Conservation (phyloP, 441 rosid species). For the Macaranga tanarius region DNA sequence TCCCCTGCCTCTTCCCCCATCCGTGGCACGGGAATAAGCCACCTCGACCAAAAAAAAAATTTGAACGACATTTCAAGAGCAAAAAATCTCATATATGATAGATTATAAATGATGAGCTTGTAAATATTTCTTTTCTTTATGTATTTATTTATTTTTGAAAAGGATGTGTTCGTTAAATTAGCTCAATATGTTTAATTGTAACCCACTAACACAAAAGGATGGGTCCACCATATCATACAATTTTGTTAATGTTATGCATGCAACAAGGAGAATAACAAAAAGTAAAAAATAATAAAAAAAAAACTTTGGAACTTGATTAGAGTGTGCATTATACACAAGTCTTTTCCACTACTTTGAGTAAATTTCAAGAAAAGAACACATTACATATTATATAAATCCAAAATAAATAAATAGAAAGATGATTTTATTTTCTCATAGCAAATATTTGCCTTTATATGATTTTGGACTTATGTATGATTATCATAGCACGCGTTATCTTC, state of each 20-base stretch:
- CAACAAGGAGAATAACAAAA: background rate
- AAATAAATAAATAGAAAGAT: background rate
- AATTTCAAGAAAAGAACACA: constrained; percentile 30
- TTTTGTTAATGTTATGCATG: background rate
- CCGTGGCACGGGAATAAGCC: too few relatives aligned
- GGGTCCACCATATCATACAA: background rate
- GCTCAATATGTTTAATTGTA: constrained; percentile 11
- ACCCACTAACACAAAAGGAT: constrained; percentile 3
- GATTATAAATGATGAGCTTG: background rate
- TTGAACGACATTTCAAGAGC: too few relatives aligned
- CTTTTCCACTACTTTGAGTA: constrained; percentile 19
- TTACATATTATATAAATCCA: background rate
- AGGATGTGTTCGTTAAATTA: background rate
- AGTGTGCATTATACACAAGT: background rate
- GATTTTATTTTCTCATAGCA: background rate
- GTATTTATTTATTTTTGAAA: too few relatives aligned
- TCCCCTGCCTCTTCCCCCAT: too few relatives aligned
- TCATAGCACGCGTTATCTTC: constrained; percentile 41
- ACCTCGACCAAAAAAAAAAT: too few relatives aligned
- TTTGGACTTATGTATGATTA: constrained; percentile 40
- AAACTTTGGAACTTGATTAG: background rate
- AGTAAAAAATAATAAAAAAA: background rate
- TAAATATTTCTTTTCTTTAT: too few relatives aligned
- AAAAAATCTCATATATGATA: too few relatives aligned
- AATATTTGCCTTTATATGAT: constrained; percentile 4